Conservation (phyloP, 805 yeast genomes). For the Cyberlindnera veronae region DNA sequence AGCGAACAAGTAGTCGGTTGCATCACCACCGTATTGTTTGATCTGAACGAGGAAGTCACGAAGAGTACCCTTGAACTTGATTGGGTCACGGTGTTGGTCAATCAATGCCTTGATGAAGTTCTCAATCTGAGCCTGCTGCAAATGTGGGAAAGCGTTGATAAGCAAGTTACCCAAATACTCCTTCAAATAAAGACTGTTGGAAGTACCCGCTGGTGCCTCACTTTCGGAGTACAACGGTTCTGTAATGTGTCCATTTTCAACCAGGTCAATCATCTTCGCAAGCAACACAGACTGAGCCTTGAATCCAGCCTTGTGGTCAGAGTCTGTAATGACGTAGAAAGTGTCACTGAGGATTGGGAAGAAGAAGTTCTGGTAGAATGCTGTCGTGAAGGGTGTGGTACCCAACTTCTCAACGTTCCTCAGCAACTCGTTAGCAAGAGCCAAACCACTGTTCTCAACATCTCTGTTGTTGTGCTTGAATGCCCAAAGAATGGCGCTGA, state of each 20-base stretch:
- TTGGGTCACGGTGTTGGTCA: slow-evolving; percentile 65
- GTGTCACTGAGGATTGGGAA: slow-evolving; percentile 89
- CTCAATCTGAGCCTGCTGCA: slow-evolving; percentile 77
- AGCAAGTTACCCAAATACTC: slow-evolving; percentile 81
- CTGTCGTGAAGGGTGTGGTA: slow-evolving; percentile 65
- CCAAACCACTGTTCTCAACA: slow-evolving; percentile 89
- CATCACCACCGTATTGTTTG: slow-evolving; percentile 92
- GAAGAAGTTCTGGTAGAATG: slow-evolving; percentile 84
- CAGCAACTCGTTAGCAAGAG: slow-evolving; percentile 76
- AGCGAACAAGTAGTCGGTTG: slow-evolving; percentile 90
- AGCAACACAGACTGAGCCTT: slow-evolving; percentile 80
- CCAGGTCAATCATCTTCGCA: slow-evolving; percentile 78
- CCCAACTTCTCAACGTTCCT: slow-evolving; percentile 81
- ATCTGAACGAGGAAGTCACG: slow-evolving; percentile 96
- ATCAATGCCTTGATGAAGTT: slow-evolving; percentile 78
- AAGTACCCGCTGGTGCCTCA: slow-evolving; percentile 80
- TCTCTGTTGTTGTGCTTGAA: slow-evolving; percentile 96
- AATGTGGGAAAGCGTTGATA: slow-evolving; percentile 86
- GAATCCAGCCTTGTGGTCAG: slow-evolving; percentile 97
- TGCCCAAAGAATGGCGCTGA: slow-evolving; percentile 97
- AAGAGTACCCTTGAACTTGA: slow-evolving; percentile 75
- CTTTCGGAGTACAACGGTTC: slow-evolving; percentile 78
- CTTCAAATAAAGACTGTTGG: slow-evolving; percentile 74
- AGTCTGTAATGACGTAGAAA: slow-evolving; percentile 89
- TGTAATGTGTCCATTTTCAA: slow-evolving; percentile 68